Conservation (phyloP, 495 filamentous ascomycete species). For the Aspergillus saccharolyticus region DNA sequence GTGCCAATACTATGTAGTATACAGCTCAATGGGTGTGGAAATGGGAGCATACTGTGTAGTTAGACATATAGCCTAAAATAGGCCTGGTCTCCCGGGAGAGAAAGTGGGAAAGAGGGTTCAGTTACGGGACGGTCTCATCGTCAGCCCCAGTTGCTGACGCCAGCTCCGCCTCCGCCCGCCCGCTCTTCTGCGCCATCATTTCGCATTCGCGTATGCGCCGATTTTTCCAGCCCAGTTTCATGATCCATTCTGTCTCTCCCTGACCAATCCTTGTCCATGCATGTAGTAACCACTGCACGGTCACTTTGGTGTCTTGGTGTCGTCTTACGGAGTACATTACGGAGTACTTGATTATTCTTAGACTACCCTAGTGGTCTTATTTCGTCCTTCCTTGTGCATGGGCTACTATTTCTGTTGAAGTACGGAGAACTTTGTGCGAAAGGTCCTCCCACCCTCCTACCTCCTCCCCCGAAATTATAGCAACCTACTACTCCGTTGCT, state of each 20-base stretch:
- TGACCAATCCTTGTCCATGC: not conserved
- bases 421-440: not conserved
- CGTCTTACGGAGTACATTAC: not conserved
- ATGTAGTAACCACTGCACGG: not conserved
- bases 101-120: no score
- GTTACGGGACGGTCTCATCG: constrained; percentile 1
- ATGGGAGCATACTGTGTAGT: no score
- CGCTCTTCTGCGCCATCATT: constrained; percentile 12
- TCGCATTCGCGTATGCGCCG: constrained; percentile 3
- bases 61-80: no score
- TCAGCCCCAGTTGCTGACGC: constrained; percentile 9
- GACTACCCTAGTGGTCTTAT: not conserved
- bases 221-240: not conserved
- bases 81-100: no score
- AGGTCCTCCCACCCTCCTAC: no score
- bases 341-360: not conserved
- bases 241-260: not conserved
- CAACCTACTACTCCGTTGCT: not conserved
- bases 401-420: not conserved
- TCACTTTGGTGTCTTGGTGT: not conserved
- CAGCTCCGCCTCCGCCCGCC: constrained; percentile 11
- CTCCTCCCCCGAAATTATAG: not conserved
- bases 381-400: not conserved
- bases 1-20: no score
- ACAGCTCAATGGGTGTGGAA: no score